Base-by-base conservation (phyloP, 495 filamentous ascomycete species). In the Saxispiralis lemnorum region DNA sequence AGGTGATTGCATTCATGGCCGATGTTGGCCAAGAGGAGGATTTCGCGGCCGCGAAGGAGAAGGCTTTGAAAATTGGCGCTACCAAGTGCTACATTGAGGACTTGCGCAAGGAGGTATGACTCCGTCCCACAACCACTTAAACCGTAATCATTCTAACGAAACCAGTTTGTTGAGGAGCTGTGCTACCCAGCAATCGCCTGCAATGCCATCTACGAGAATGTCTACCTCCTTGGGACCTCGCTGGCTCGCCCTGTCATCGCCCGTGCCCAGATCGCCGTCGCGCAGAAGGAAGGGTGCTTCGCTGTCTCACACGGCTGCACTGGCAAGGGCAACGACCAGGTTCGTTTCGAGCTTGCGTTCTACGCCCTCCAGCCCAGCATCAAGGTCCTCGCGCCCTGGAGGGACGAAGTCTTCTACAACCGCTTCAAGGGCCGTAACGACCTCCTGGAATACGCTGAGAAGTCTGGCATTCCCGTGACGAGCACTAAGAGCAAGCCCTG, bases 161-260 rank as follows among this genome's bases (percentile, higher is more conserved):
- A 14, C 2, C 37, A 46, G 45, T 56, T 55, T 41, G 48, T 55
- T 51, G 79, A 87, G 53, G 71, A 93, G 66, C 69, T 93, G 12
- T 83, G 84, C 65, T 88, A 79, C 73, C 79, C 73, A 39, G 88
- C 88, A 44, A 75, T 93, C 52, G 79, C 80, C 57, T 86, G 80
- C 72, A 88, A 89, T 54, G 83, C 83, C 53, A 75, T 83, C 59
- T 89, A 85, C 63, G 83, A 93, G 67, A 76, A 79, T 54, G 68
- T 76, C 43, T 86, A 85, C 65, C 74, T 86, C 37, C 68, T 85
- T 21, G 83, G 76, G 61, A 66, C 46, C 47, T 76, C 69, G 19
- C 70, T 95, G 30, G 88, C 87, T 53, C 78, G 88, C 34, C 87
- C 88, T 31, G 75, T 93, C 51, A 93, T 93, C 54, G 85, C 85